phyloP scores from a whole-genome alignment of 2,329 filamentous ascomycete genomes.

The Coniochaeta prunicola region DNA sequence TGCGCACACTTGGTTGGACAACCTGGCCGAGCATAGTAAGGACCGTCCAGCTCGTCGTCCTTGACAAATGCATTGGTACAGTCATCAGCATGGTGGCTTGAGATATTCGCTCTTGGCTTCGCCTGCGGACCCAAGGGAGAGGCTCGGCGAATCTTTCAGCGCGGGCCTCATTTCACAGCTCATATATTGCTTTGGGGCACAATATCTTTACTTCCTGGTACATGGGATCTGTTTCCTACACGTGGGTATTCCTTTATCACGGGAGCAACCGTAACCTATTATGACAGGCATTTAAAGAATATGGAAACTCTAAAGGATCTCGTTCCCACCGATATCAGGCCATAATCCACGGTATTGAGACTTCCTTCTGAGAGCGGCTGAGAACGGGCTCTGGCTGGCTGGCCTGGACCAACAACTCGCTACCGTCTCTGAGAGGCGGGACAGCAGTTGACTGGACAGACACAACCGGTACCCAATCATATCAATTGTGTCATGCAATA shows the following conservation, averaged over 20 bases:
- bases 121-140: background rate
- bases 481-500: background rate
- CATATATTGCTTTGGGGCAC: no score
- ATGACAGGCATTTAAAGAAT: background rate
- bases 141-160: background rate
- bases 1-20: background rate
- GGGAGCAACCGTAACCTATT: background rate
- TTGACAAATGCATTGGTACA: background rate
- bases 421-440: background rate
- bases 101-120: background rate
- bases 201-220: no score
- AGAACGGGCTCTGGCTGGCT: background rate
- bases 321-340: background rate
- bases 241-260: background rate
- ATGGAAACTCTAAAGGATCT: background rate
- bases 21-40: background rate
- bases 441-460: background rate
- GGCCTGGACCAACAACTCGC: background rate
- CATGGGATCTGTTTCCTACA: background rate
- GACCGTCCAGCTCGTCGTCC: background rate
- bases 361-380: background rate
- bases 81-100: background rate
- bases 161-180: no score
- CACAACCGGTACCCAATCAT: background rate
- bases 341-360: background rate